Base-by-base conservation (phyloP, 2,329 filamentous ascomycete species). In the Capronia epimyces region DNA sequence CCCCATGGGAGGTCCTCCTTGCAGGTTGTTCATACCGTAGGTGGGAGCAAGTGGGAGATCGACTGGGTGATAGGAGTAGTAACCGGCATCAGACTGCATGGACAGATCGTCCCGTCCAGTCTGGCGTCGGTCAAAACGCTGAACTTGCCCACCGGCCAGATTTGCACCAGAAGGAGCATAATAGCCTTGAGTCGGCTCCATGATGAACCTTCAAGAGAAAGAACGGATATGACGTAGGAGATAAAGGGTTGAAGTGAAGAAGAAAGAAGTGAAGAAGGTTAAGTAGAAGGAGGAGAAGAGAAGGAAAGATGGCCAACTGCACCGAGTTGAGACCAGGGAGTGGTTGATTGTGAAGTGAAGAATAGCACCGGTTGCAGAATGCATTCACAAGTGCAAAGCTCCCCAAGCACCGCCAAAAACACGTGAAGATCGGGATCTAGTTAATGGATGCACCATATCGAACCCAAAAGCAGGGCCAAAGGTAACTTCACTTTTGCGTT, bases 321-420 rank as follows among this genome's bases (percentile, higher is more conserved):
- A 37, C 34, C 6, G 5, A 34, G 31, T 13, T n/a, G 13, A 13
- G 15, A 8, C 15, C 4, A 20, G 20, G 3, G 12, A 20, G 34
- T 37, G n/a, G 13, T 46, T 32, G 31, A 54, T 32, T 32, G 41
- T 31, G 31, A 48, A 48, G 52, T 52, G 48, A 55, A 34, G n/a
- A 24, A 15, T 20, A 12, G 41, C 13, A 37, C 16, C 20, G 29
- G 41, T n/a, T 22, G 13, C 15, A 12, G 40, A 10, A 36, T 46
- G 31, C 6, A 27, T n/a, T 37, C n/a, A 22, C n/a, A 20, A 9
- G 20, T 12, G 3, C 21, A 4, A 13, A 32, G 25, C 21, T 45
- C 46, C 42, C 20, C 9, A 31, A 37, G 5, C 29, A 36, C 37
- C 45, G 52, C 49, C n/a, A 52, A 37, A 39, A 43, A 9, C 15